Conservation (phyloP, 768 basidiomycete genomes). For the Tricholoma terreum region DNA sequence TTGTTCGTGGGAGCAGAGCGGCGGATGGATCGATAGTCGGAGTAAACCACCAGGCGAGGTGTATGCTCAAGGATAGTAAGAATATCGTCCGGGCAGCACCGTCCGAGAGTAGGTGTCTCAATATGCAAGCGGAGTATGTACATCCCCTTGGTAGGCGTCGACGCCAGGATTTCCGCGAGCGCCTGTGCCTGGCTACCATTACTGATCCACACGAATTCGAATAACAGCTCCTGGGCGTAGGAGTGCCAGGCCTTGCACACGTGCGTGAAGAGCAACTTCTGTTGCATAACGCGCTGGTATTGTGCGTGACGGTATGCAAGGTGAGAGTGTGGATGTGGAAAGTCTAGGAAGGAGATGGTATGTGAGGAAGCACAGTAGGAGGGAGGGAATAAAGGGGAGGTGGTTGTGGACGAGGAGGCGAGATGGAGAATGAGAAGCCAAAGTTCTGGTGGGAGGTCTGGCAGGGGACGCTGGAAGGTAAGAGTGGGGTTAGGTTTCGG, state of each 20-base stretch:
- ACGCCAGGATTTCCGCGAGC: slow-evolving; percentile 37
- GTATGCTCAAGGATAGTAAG: slow-evolving; percentile 67
- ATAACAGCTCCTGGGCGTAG: slow-evolving; percentile 53
- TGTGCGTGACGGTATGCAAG: slow-evolving; percentile 34
- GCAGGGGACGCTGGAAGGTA: slow-evolving; percentile 17
- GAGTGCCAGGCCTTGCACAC: slow-evolving; percentile 57
- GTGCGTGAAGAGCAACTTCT: slow-evolving; percentile 48
- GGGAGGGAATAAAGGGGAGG: background rate
- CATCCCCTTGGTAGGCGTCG: slow-evolving; percentile 34
- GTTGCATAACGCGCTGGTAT: slow-evolving; percentile 46
- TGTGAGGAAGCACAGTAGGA: slow-evolving; percentile 35
- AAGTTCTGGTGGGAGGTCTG: slow-evolving; percentile 55
- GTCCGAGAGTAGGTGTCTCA: slow-evolving; percentile 62
- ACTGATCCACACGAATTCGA: slow-evolving; percentile 70
- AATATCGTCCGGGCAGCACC: slow-evolving; percentile 63
- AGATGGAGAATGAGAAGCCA: slow-evolving; percentile 66
- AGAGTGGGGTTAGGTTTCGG: background rate
- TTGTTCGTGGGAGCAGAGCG: slow-evolving; percentile 44
- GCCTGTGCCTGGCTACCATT: slow-evolving; percentile 47
- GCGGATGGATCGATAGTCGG: slow-evolving; percentile 63
- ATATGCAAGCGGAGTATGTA: slow-evolving; percentile 66
- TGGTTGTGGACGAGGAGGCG: slow-evolving; percentile 35
- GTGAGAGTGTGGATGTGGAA: slow-evolving; percentile 35
- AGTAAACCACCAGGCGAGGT: slow-evolving; percentile 55
- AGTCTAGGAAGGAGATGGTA: slow-evolving; percentile 58